These are phyloP conservation scores for Hibiscus trionum DNA, from an alignment of 345 rosid genomes.

Conservation along the genomic window DNA sequence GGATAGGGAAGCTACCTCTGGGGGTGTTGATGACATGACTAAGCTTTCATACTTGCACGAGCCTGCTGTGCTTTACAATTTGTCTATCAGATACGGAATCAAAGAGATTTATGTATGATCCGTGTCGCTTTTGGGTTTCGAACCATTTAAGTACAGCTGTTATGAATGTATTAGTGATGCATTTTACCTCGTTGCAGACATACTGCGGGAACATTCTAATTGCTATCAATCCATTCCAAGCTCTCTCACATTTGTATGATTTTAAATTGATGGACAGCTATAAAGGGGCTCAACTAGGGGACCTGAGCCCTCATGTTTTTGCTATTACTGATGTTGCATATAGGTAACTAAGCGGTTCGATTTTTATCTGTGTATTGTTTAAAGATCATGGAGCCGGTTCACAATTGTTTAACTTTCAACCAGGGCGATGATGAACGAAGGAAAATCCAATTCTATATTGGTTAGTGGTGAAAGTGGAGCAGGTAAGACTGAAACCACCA, in stretches of 20 bases:
- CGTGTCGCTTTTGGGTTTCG: conserved; percentile 9
- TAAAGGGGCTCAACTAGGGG: conserved; percentile 51
- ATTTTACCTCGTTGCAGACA: conserved; percentile 57
- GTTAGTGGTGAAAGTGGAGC: conserved; percentile 98
- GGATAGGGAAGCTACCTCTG: conserved; percentile 57
- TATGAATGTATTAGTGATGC: conserved; percentile 21
- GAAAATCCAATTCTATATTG: conserved; percentile 68
- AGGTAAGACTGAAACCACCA: conserved; percentile 94
- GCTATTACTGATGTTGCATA: conserved; percentile 77
- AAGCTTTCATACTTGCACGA: conserved; percentile 69
- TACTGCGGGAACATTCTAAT: conserved; percentile 85
- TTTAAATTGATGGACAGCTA: conserved; percentile 49
- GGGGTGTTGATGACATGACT: conserved; percentile 93
- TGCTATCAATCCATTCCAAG: conserved; percentile 89
- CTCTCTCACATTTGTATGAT: conserved; percentile 51
- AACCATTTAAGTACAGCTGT: conserved; percentile 15
- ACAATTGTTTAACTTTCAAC: conserved; percentile 16
- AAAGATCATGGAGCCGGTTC: conserved; percentile 6
- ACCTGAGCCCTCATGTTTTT: conserved; percentile 69
- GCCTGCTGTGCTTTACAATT: conserved; percentile 76
- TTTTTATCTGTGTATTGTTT: background rate
- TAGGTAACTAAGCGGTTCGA: conserved; percentile 37
- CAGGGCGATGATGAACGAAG: conserved; percentile 79
- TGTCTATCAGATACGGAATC: conserved; percentile 48
- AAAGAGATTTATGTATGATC: conserved; percentile 71